phyloP scores from a whole-genome alignment of 1,284 basidiomycete genomes.

The Puccinia triticina region DNA sequence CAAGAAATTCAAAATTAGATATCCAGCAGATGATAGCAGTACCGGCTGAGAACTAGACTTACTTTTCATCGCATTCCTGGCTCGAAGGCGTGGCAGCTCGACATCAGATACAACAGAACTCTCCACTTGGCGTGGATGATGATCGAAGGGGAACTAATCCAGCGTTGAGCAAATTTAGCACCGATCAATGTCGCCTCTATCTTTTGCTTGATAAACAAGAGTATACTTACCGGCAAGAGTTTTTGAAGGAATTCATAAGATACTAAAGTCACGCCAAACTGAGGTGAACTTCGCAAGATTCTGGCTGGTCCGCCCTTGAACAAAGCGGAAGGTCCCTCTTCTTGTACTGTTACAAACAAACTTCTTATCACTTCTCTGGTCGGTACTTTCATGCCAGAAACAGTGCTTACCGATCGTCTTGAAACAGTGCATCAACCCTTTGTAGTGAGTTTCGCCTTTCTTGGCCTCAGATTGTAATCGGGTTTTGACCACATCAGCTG shows the following conservation, averaged over 20 bases:
- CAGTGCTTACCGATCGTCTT: constrained; percentile 74
- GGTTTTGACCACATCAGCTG: constrained; percentile 94
- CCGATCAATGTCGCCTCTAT: background rate
- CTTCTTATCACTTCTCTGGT: background rate
- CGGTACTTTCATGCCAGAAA: constrained; percentile 1
- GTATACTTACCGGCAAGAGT: constrained; percentile 65
- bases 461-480: constrained; percentile 93
- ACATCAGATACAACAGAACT: constrained; percentile 67
- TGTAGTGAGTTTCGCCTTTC: constrained; percentile 89
- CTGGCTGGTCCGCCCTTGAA: constrained; percentile 96
- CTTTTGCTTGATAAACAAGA: constrained; percentile 48
- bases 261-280: constrained; percentile 90
- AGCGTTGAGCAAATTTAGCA: constrained; percentile 7
- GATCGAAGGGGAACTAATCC: constrained; percentile 74
- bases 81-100: constrained; percentile 82
- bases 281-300: constrained; percentile 73
- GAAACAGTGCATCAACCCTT: constrained; percentile 86
- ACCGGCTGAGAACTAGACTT: background rate
- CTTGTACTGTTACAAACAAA: constrained; percentile 59
- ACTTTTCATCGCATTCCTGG: constrained; percentile 86
- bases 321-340: constrained; percentile 84
- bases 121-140: constrained; percentile 72
- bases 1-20: background rate
- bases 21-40: background rate
- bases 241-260: constrained; percentile 80